These are phyloP conservation scores for Rhododendron mucronatum DNA, from an alignment of 148 eudicot genomes.

Conservation along the genomic window DNA sequence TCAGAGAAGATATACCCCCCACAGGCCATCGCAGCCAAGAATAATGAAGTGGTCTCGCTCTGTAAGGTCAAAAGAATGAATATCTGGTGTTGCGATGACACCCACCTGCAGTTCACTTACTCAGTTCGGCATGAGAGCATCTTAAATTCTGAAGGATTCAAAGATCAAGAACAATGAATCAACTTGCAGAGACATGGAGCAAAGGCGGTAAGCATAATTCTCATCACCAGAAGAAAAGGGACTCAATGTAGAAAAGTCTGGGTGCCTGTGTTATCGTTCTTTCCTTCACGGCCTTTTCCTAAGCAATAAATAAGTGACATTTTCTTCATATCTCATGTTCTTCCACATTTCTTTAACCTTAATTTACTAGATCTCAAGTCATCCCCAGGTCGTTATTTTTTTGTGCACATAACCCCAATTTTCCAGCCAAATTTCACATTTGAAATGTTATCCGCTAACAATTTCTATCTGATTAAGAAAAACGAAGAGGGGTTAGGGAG, in stretches of 20 bases:
- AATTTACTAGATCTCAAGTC: background rate
- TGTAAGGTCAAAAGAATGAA: constrained; percentile 78
- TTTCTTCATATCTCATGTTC: background rate
- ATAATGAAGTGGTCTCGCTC: constrained; percentile 73
- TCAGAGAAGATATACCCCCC: constrained; percentile 59
- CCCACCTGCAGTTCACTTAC: constrained; percentile 63
- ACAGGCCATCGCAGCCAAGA: constrained; percentile 94
- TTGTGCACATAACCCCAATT: background rate
- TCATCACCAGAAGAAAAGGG: background rate
- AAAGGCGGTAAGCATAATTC: background rate
- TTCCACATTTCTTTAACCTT: background rate
- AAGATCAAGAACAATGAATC: background rate
- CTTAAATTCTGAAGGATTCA: background rate
- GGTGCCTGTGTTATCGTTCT: background rate
- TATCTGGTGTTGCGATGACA: constrained; percentile 72
- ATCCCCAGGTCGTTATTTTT: background rate
- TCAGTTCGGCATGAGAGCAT: background rate
- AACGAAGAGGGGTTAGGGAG: background rate
- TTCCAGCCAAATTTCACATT: background rate
- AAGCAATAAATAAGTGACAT: background rate
- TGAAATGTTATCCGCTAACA: background rate
- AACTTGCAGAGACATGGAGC: background rate
- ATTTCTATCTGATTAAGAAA: background rate
- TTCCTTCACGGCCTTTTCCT: background rate
- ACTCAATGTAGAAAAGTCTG: background rate